Base-by-base conservation (phyloP, 2,329 filamentous ascomycete species). In the Hymenoscyphus fraxineus region DNA sequence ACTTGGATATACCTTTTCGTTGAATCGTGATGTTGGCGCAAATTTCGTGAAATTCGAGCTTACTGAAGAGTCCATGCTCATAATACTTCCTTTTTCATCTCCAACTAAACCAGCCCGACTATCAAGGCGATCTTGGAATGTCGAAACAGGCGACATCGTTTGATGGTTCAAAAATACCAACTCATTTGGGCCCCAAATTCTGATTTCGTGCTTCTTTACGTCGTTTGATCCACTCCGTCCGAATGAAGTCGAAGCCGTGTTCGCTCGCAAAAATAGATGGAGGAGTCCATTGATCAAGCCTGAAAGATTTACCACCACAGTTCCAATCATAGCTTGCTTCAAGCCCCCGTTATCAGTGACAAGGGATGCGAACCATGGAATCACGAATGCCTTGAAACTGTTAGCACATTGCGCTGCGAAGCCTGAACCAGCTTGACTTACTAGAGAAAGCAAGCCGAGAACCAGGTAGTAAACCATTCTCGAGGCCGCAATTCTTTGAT, bases 381-480 rank as follows among this genome's bases (percentile, higher is more conserved):
- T 80, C 63, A 88, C 78, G 58, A 87, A 81, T 55, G 81, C 78
- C 85, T 88, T 39, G 4, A 1, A 5, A 31, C 10, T 13, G 66
- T 80, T 70, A 80, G 74, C 47, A 9, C 12, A 22, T 47, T 19
- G 15, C 41, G 39, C 15, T 15, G 16, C 27, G 6, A 31, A 19
- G 67, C 69, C 64, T 70, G 54, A 67, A 67, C 15, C 22, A n/a
- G 31, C n/a, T 47, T n/a, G 27, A 78, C 83, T 76, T 71, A 89
- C 87, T 73, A 82, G 85, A 62, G 81, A 85, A 59, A 84, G 75
- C 62, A 86, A 77, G 16, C 81, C 85, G 61, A 88, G 74, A 1
- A 81, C 75, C 67, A 75, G 78, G 72, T 88, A 90, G 73, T 88
- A 91, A 12, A 89, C 84, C 85, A 90, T 90, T 65, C 86, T 81